Evolutionary conservation across 371 early-diverging fungal species (phyloP).

Genomic region (Apophysomyces ossiformis): DNA sequence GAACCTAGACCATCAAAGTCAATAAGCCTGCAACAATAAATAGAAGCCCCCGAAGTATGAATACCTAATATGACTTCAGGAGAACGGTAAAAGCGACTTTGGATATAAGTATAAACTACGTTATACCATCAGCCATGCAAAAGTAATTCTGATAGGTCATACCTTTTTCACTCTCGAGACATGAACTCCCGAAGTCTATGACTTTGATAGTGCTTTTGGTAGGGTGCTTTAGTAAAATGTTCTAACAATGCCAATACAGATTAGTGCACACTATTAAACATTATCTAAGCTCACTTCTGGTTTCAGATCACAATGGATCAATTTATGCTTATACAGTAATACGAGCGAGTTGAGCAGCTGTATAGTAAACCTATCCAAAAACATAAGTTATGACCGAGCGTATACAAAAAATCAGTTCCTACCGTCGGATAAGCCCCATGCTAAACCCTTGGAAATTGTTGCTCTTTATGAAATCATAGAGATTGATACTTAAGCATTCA

Average conservation of each 20-base stretch:
- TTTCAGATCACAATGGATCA: conserved; percentile 98
- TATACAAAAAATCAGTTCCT: conserved; percentile 4
- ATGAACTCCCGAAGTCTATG: conserved; percentile 98
- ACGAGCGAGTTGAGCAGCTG: conserved; percentile 86
- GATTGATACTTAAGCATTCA: conserved; percentile 94
- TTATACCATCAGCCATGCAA: conserved; percentile 46
- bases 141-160: not conserved
- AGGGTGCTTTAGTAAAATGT: conserved; percentile 77
- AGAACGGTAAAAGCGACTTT: conserved; percentile 96
- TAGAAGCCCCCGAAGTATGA: not conserved
- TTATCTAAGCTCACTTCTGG: conserved; percentile 72
- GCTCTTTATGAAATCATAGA: conserved; percentile 96
- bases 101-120: conserved; percentile 95
- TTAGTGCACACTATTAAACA: not conserved
- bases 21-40: not conserved
- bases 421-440: conserved; percentile 75
- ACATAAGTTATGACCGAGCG: conserved; percentile 18
- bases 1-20: conserved; percentile 34
- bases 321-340: conserved; percentile 68
- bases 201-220: conserved; percentile 89
- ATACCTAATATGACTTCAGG: conserved; percentile 95
- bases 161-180: conserved; percentile 80
- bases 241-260: conserved; percentile 39
- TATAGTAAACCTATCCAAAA: conserved; percentile 60
- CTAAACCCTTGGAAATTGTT: conserved; percentile 92